Evolutionary conservation across 176 grass and related monocot genomes (phyloP).

Genomic region (Ananas comosus): DNA sequence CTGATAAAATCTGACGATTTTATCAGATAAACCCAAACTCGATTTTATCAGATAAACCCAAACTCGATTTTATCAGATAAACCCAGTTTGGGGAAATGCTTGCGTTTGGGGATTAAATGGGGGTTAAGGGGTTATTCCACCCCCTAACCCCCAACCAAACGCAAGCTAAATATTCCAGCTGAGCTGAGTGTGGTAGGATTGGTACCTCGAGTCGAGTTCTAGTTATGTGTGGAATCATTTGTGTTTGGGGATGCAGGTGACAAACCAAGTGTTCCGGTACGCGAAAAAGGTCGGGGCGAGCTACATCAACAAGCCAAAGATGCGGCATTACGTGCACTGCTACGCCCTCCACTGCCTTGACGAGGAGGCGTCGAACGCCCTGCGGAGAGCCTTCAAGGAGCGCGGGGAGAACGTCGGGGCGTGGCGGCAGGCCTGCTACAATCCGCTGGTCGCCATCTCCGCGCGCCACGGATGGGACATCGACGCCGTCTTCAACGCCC

Average conservation of each 20-base stretch:
- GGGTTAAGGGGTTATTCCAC: too few relatives aligned
- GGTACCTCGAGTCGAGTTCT: too few relatives aligned
- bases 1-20: too few relatives aligned
- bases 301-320: constrained; percentile 99
- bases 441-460: constrained; percentile 79
- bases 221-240: background rate
- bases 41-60: too few relatives aligned
- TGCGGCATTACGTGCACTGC: constrained; percentile 99
- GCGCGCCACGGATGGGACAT: constrained; percentile 85
- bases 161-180: too few relatives aligned
- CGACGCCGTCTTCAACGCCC: constrained; percentile 93
- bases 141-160: too few relatives aligned
- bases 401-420: constrained; percentile 85
- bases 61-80: too few relatives aligned
- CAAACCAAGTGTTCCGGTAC: constrained; percentile 97
- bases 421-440: constrained; percentile 89
- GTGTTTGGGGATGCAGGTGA: constrained; percentile 36
- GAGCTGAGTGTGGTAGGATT: too few relatives aligned
- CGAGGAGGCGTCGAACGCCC: constrained; percentile 72
- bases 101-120: too few relatives aligned
- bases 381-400: constrained; percentile 77
- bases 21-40: too few relatives aligned
- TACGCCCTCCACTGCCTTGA: constrained; percentile 98
- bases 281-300: constrained; percentile 87
- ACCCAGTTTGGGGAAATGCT: too few relatives aligned